Percentiles rank a stretch among this genome's conserved stretches.
Evolutionary conservation across 2,329 filamentous ascomycete genomes (phyloP).

Genomic region (Mycosphaerelloides madeirae): DNA sequence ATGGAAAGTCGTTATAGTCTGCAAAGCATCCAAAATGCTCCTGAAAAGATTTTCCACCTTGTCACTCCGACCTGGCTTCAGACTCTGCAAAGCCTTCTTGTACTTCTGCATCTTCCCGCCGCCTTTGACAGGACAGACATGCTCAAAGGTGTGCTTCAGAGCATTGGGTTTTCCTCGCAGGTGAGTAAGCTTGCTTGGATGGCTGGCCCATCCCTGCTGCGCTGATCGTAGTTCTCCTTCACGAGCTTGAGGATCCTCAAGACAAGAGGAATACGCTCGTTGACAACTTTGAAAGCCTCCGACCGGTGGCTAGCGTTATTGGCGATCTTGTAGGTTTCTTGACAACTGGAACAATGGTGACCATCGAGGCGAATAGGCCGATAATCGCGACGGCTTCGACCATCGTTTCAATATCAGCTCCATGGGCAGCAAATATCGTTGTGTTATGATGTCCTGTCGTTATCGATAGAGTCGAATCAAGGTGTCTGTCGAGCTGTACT

Average conservation of each 20-base stretch:
- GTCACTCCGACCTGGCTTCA: conserved; percentile 1
- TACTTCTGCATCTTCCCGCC: not conserved
- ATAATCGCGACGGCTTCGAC: not conserved
- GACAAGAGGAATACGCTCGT: not conserved
- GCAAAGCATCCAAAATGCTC: not conserved
- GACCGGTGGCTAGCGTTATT: not conserved
- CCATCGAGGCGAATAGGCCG: not conserved
- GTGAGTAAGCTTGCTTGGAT: not conserved
- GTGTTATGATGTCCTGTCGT: too few relatives aligned
- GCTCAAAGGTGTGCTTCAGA: not conserved
- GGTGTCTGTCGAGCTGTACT: too few relatives aligned
- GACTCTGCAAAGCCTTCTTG: not conserved
- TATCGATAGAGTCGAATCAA: too few relatives aligned
- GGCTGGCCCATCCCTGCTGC: not conserved
- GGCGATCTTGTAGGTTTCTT: not conserved
- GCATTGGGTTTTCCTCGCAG: not conserved
- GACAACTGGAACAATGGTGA: not conserved
- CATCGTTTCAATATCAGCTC: too few relatives aligned
- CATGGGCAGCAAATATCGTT: too few relatives aligned
- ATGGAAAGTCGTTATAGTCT: not conserved
- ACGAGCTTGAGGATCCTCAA: not conserved
- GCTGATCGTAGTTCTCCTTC: not conserved
- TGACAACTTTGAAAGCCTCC: not conserved
- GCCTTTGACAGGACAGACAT: not conserved
- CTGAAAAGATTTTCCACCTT: conserved; percentile 1